These are phyloP conservation scores for Pseudoperonospora humuli DNA, from an alignment of 352 stramenopile species.

Conservation along the genomic window DNA sequence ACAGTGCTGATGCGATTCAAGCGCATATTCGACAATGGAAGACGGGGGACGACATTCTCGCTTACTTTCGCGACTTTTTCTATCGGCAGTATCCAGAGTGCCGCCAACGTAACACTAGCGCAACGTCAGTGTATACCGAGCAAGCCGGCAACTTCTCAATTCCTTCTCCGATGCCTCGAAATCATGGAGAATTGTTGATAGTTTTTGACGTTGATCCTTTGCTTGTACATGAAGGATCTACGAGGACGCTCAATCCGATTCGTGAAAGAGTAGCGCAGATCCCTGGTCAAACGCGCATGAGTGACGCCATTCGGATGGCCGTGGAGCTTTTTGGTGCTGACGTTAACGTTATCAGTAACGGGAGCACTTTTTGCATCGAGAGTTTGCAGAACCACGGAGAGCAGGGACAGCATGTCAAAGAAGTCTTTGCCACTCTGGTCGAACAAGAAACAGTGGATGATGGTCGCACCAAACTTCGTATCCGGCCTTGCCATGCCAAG, in stretches of 20 bases:
- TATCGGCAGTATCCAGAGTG: slow-evolving; percentile 11
- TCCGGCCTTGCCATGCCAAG: slow-evolving; percentile 46
- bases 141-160: slow-evolving; percentile 7
- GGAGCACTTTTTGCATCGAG: slow-evolving; percentile 72
- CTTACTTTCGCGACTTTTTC: slow-evolving; percentile 19
- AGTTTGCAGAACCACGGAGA: slow-evolving; percentile 45
- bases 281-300: slow-evolving; percentile 49
- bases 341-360: slow-evolving; percentile 63
- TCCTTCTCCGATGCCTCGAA: neutral
- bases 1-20: no score
- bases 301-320: slow-evolving; percentile 48
- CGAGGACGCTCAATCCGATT: no score
- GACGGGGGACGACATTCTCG: slow-evolving; percentile 10
- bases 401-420: slow-evolving; percentile 24
- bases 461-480: slow-evolving; percentile 27
- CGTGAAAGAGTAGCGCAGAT: no score
- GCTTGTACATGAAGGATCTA: slow-evolving; percentile 48
- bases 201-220: slow-evolving; percentile 49
- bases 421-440: slow-evolving; percentile 45
- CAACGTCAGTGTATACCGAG: no score
- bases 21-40: no score
- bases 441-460: slow-evolving; percentile 21
- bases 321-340: slow-evolving; percentile 31
- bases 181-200: slow-evolving; percentile 2
- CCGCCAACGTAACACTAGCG: no score